These are phyloP conservation scores for Flaveria robusta DNA, from an alignment of 129 eudicot species.

Conservation along the genomic window DNA sequence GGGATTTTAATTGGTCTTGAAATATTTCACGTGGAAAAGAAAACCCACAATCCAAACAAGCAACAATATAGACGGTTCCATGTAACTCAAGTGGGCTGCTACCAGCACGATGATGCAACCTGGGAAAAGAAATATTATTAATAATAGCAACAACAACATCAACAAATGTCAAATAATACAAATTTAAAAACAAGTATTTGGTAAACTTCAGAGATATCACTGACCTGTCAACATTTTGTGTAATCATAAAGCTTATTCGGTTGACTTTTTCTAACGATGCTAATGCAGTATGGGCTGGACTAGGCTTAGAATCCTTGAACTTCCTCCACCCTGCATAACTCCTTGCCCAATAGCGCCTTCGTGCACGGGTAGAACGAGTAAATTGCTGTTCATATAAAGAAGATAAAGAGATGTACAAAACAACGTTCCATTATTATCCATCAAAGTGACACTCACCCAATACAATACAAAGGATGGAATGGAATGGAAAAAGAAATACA, in stretches of 20 bases:
- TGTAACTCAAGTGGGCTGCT: conserved; percentile 90
- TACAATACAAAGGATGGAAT: not conserved
- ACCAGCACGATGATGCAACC: conserved; percentile 98
- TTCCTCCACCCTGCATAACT: conserved; percentile 99
- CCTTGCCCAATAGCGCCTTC: conserved; percentile 95
- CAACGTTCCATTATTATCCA: conserved; percentile 7
- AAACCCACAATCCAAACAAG: conserved; percentile 78
- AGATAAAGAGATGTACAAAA: conserved; percentile 5
- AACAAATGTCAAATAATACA: conserved; percentile 5
- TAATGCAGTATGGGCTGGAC: conserved; percentile 80
- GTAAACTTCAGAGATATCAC: conserved; percentile 5
- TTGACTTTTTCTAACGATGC: conserved; percentile 81
- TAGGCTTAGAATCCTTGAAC: conserved; percentile 75
- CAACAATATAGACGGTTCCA: conserved; percentile 85
- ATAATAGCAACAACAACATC: not conserved
- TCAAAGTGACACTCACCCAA: not conserved
- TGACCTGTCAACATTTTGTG: conserved; percentile 98
- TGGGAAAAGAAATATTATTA: conserved; percentile 32
- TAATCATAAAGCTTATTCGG: conserved; percentile 73
- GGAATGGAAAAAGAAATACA: not conserved
- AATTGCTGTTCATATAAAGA: conserved; percentile 60
- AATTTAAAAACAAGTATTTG: not conserved
- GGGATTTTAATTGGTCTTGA: conserved; percentile 81
- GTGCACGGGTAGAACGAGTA: conserved; percentile 71
- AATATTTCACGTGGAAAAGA: conserved; percentile 64